Evolutionary conservation across 495 filamentous ascomycete genomes (phyloP), one percentile per base, ranked within the genome.

Genomic region (Neurospora sp.): DNA sequence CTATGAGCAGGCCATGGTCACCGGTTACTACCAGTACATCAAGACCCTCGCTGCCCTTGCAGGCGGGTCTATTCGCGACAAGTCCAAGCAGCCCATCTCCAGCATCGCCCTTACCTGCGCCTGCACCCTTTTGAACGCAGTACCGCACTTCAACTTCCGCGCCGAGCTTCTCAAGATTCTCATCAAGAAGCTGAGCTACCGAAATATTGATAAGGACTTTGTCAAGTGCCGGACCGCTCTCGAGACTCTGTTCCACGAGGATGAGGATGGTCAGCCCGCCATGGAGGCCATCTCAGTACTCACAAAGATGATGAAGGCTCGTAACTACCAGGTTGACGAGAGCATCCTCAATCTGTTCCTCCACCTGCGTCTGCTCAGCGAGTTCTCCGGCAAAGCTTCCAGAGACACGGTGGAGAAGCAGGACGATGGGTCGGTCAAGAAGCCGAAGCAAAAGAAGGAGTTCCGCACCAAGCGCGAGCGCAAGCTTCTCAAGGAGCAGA

Each of bases 101-200:
- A 90, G 84, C 70, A 84, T 97, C 16, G 96, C 96, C 3, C 91
- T 97, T 69, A 89, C 87, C 20, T 98, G 96, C 79, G 92, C 91
- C 8, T 95, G 93, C 78, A 89, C 84, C 39, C 86, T 98, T 20
- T 83, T 99, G 40, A 83, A 88, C 14, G 83, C 89, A 1, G 93
- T 97, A 6, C 93, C 96, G 12, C 96, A 99, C 83, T 99, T 99
- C 88, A 99, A 99, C 82, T 97, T 96, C 81, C 88, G 96, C 8
- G 85, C 84, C 39, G 96, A 98, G 39, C 83, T 99, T 38, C 81
- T 98, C 44, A 92, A 92, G 82, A 93, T 98, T 47, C 77, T 99
- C 40, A 89, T 97, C 41, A 90, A 90, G 74, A 94, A 94, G 70
- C 85, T 98, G 9, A 92, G 93, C 75, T 84, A 81, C 39, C 88